Evolutionary conservation across 164 flowering plant species (phyloP).

Genomic region (Vitis cinerea): DNA sequence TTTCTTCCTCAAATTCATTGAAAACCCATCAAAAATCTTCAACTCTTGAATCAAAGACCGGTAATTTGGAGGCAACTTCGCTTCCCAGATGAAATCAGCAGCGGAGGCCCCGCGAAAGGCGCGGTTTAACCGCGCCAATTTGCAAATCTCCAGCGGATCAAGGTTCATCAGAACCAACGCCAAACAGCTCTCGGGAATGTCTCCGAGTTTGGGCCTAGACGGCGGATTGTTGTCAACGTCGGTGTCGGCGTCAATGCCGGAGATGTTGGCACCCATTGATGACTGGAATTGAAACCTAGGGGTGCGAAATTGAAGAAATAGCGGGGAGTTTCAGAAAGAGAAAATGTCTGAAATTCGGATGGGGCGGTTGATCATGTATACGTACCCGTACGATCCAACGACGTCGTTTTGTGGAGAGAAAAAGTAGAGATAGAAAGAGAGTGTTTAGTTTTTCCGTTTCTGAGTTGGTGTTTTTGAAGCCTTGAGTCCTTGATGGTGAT

Average conservation of each 20-base stretch:
- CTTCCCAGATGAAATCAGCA: constrained; percentile 56
- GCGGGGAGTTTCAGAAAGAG: constrained; percentile 9
- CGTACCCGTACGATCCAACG: too few relatives aligned
- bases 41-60: constrained; percentile 7
- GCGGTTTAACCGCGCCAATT: constrained; percentile 41
- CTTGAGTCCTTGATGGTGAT: too few relatives aligned
- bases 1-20: constrained; percentile 23
- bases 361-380: too few relatives aligned
- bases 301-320: constrained; percentile 4
- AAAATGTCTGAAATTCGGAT: background rate
- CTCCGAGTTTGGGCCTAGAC: constrained; percentile 33
- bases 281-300: constrained; percentile 9
- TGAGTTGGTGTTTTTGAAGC: too few relatives aligned
- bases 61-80: constrained; percentile 54
- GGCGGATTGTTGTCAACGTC: constrained; percentile 4
- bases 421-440: too few relatives aligned
- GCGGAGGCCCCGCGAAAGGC: constrained; percentile 48
- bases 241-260: constrained; percentile 5
- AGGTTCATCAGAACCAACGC: constrained; percentile 40
- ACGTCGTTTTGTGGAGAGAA: too few relatives aligned
- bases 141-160: constrained; percentile 53
- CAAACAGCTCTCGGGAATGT: constrained; percentile 57
- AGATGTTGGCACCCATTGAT: constrained; percentile 35
- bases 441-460: too few relatives aligned
- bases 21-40: constrained; percentile 10